Evolutionary conservation across 306 rosid species (phyloP), one percentile per base, ranked within the genome.

Genomic region (Prunus davidiana): DNA sequence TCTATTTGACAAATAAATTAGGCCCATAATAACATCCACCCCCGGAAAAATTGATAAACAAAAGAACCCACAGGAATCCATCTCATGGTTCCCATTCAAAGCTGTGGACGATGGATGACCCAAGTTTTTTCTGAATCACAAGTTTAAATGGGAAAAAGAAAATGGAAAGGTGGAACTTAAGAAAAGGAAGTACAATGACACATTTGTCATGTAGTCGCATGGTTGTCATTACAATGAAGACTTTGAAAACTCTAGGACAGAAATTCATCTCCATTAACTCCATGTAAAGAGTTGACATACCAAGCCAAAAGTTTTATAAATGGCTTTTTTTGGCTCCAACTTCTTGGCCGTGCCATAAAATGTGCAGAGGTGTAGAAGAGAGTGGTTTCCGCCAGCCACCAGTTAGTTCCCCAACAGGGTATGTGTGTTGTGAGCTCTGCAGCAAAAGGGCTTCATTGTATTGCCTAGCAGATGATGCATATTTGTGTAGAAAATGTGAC

Each of bases 391-490:
- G 64, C 69, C 73, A 28, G 69, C 52, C 4, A 8, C 58, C 63
- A 8, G 22, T 1, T 32, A 67, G 19, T 9, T 76, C 46, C 41
- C 24, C 64, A 32, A 65, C 61, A 30, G 78, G 28, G 24, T 61
- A 41, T 27, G 64, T 74, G 9, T 66, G 72, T 28, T 93, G 97
- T 69, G 97, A 91, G 83, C 86, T 93, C 2, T 93, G 98, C 49
- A 77, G 86, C 18, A 68, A 78, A 1, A 54, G 69, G 69, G 96
- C 98, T 51, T 80, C 90, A 34, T 80, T 93, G 81, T 93, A 89
- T 80, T 93, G 96, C 77, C 84, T 51, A 20, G 96, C 96, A 5
- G 96, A 93, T 76, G 80, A 85, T 55, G 96, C 98, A 6, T 91
- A 80, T 85, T 64, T 93, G 58, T 93, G 98, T 47, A 73, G 89